These are phyloP conservation scores for Boletus pseudo-olivaceus DNA, from an alignment of 768 basidiomycete species.

Conservation along the genomic window DNA sequence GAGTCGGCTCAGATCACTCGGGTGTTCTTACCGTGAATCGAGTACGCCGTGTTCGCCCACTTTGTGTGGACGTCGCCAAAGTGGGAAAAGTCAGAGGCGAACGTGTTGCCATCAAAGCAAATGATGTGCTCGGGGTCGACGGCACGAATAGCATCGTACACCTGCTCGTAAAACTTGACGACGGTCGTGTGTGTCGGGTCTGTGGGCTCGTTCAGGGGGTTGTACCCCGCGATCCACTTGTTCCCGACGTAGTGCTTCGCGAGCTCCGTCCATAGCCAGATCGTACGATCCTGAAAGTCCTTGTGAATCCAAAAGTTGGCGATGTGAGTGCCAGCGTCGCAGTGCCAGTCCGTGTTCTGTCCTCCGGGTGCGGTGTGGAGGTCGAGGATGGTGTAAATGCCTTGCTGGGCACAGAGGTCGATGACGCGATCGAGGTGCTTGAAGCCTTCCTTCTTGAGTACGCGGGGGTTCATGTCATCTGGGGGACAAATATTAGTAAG, in stretches of 20 bases:
- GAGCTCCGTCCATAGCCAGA: slow-evolving; percentile 77
- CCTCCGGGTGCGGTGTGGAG: slow-evolving; percentile 75
- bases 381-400: slow-evolving; percentile 78
- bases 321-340: slow-evolving; percentile 65
- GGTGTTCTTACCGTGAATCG: slow-evolving; percentile 58
- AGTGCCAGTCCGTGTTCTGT: slow-evolving; percentile 80
- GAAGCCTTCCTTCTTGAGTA: slow-evolving; percentile 71
- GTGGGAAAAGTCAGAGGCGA: slow-evolving; percentile 72
- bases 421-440: slow-evolving; percentile 84
- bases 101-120: slow-evolving; percentile 85
- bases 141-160: slow-evolving; percentile 67
- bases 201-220: slow-evolving; percentile 79
- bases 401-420: slow-evolving; percentile 66
- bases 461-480: slow-evolving; percentile 77
- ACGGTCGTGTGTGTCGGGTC: slow-evolving; percentile 66
- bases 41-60: slow-evolving; percentile 72
- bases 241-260: slow-evolving; percentile 74
- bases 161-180: slow-evolving; percentile 61
- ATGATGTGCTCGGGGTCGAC: slow-evolving; percentile 69
- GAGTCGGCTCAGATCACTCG: neutral
- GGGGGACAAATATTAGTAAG: slow-evolving; percentile 7
- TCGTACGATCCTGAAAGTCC: slow-evolving; percentile 75
- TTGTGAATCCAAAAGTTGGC: slow-evolving; percentile 81
- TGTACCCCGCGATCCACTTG: slow-evolving; percentile 84
- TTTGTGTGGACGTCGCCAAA: slow-evolving; percentile 60